Evolutionary conservation across 495 filamentous ascomycete genomes (phyloP).

Genomic region (Achaetomiella virescens): DNA sequence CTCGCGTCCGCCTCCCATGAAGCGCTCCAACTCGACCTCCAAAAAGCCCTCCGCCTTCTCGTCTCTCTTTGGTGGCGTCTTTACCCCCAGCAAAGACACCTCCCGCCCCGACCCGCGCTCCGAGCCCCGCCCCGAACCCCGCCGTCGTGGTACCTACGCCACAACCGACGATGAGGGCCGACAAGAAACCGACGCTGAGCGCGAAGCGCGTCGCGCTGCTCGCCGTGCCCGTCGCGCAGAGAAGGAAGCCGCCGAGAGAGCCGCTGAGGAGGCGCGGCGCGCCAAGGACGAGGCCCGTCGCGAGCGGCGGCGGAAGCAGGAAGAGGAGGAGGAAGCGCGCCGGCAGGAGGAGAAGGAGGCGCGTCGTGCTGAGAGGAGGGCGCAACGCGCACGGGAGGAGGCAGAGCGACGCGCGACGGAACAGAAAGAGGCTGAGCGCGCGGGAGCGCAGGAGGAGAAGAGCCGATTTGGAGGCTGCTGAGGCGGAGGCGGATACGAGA

Average conservation of each 20-base stretch:
- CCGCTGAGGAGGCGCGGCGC: slow-evolving; percentile 42
- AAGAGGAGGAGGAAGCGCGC: slow-evolving; percentile 43
- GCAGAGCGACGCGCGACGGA: slow-evolving; percentile 37
- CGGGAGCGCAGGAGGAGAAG: slow-evolving; percentile 40
- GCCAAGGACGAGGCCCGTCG: slow-evolving; percentile 42
- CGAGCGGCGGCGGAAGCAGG: slow-evolving; percentile 37
- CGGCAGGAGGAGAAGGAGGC: slow-evolving; percentile 47
- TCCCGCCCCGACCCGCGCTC: slow-evolving; percentile 24
- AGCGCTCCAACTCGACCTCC: slow-evolving; percentile 36
- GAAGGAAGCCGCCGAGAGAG: slow-evolving; percentile 43
- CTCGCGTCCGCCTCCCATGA: slow-evolving; percentile 30
- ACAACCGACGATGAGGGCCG: slow-evolving; percentile 36
- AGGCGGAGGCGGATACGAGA: slow-evolving; percentile 43
- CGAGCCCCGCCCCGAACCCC: slow-evolving; percentile 31
- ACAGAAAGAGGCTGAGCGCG: slow-evolving; percentile 38
- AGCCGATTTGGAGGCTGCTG: slow-evolving; percentile 35
- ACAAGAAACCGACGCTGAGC: slow-evolving; percentile 40
- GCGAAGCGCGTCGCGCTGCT: slow-evolving; percentile 49
- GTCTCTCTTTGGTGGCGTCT: slow-evolving; percentile 40
- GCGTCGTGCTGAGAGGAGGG: slow-evolving; percentile 45
- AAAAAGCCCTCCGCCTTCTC: slow-evolving; percentile 31
- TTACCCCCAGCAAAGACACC: slow-evolving; percentile 24
- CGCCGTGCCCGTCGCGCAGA: slow-evolving; percentile 43
- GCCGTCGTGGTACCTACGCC: slow-evolving; percentile 39
- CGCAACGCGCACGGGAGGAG: slow-evolving; percentile 38